Conservation (phyloP, 176 grass and related monocot species). For the Hordeum vulgare region MorexV3_pseudomolecules_assembly NC_058523.1:145953243-145953742, state of each 20-base stretch:
- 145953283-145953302: neutral
- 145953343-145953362: conserved; percentile 48
- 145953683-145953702: conserved; percentile 81
- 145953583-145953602: conserved; percentile 46
- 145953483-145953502: conserved; percentile 62
- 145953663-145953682: conserved; percentile 44
- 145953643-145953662: conserved; percentile 79
- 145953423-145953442: conserved; percentile 50
- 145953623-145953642: conserved; percentile 37
- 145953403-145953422: conserved; percentile 40
- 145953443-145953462: conserved; percentile 43
- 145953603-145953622: conserved; percentile 40
- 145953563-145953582: conserved; percentile 75
- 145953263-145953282: neutral
- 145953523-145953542: conserved; percentile 10
- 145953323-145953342: conserved; percentile 5
- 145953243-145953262: neutral
- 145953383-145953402: conserved; percentile 80
- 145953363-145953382: conserved; percentile 58
- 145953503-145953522: conserved; percentile 23
- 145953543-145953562: conserved; percentile 91
- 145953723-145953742: conserved; percentile 77
- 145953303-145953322: neutral
- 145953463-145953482: conserved; percentile 69
- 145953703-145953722: conserved; percentile 67